Evolutionary conservation across 2,329 filamentous ascomycete species (phyloP), one percentile per base, ranked within the genome.

Genomic region (Triangularia setosa): DNA sequence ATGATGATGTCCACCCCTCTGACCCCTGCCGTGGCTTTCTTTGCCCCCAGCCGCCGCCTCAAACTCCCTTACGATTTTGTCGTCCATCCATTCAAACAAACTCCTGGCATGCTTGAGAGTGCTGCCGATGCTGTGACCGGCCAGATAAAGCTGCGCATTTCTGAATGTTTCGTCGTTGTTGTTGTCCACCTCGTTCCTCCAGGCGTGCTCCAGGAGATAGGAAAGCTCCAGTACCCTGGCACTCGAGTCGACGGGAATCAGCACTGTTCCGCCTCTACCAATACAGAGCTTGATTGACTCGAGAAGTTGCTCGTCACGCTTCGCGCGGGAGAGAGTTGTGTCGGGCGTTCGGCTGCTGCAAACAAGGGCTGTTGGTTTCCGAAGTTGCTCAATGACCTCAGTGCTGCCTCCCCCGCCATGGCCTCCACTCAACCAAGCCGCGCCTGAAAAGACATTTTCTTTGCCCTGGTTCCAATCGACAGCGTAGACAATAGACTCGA

Each of bases 51-150:
- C 84, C 57, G 88, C 82, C 14, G 89, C 87, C 74, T 97, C 93
- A 67, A 97, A 96, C 72, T 98, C 94, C 62, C 93, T 88, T 52
- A 96, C 90, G 65, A 99, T 96, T 64, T 88, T 90, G 73, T 97
- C 93, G 73, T 98, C 93, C 93, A 99, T 98, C 95, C 95, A 99
- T 74, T 99, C 95, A 30, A 99, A 81, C 91, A 99, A 96, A 75
- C 94, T 97, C 69, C 93, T 86, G 25, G 94, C 91, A 69, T 97
- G 92, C 60, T 92, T 86, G 83, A 98, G 91, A 0, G 93, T 96
- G 67, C 92, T 93, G 64, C 91, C 89, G 68, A 92, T 90, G 66
- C 92, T 96, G 65, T 89, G 89, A 44, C 93, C 93, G 0, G 93
- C 94, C 53, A 99, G 81, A 73, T 93, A 97, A 0, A 97, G 81